Conservation (phyloP, 768 basidiomycete species). For the Trametes sanguinea region DNA sequence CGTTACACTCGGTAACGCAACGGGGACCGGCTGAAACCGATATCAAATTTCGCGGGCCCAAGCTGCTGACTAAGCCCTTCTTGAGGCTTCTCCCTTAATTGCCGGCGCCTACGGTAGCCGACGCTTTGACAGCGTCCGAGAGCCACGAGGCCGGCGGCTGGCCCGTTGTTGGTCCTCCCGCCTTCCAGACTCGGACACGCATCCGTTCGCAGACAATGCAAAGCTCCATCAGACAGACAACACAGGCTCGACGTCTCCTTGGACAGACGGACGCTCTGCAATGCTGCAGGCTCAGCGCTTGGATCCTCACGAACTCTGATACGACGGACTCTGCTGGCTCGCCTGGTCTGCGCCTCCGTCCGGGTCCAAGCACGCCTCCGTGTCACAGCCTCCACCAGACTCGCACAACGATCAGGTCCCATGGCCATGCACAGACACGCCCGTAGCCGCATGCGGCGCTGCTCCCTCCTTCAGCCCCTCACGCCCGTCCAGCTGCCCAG, state of each 20-base stretch:
- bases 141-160: conserved; percentile 10
- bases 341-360: background rate
- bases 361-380: background rate
- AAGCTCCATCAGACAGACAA: background rate
- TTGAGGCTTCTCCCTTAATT: background rate
- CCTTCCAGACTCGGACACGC: conserved; percentile 2
- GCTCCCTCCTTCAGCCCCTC: conserved; percentile 1
- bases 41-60: background rate
- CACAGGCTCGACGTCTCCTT: too few relatives aligned
- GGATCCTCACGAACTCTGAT: too few relatives aligned
- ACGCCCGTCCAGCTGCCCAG: background rate
- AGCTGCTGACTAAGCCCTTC: background rate
- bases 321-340: too few relatives aligned
- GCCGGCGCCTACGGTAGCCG: background rate
- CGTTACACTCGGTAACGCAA: background rate
- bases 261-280: too few relatives aligned
- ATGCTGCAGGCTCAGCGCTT: too few relatives aligned
- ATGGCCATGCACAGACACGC: background rate
- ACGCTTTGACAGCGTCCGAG: conserved; percentile 3
- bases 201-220: background rate
- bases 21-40: background rate
- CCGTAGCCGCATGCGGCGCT: conserved; percentile 6
- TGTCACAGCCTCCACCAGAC: conserved; percentile 3
- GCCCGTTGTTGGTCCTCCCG: background rate
- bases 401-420: too few relatives aligned